Evolutionary conservation across 2,329 filamentous ascomycete species (phyloP).

Genomic region (Magnaporthales sp.): DNA sequence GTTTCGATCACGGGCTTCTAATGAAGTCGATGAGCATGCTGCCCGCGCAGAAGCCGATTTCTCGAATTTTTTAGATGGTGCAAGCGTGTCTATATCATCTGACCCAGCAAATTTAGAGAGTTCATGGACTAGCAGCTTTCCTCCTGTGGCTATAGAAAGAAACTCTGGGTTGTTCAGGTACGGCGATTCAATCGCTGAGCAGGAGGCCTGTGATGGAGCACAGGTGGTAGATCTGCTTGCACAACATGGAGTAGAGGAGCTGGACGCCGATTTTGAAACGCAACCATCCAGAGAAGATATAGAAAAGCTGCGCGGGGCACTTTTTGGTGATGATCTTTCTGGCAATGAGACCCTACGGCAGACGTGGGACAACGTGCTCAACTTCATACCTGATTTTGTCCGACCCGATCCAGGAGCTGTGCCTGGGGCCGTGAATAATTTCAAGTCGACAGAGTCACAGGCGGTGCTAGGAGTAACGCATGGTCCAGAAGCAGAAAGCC

Average conservation of each 20-base stretch:
- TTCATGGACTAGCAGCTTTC: not conserved
- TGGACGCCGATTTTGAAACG: conserved; percentile 10
- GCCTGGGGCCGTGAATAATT: conserved; percentile 6
- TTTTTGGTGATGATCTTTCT: conserved; percentile 23
- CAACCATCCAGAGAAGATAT: conserved; percentile 18
- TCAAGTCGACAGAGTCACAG: conserved; percentile 7
- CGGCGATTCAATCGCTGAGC: conserved; percentile 16
- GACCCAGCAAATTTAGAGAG: conserved; percentile 6
- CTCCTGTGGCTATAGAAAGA: not conserved
- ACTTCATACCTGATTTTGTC: conserved; percentile 40
- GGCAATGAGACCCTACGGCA: conserved; percentile 9
- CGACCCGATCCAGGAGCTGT: conserved; percentile 12
- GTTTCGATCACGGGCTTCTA: conserved; percentile 15
- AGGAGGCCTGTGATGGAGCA: conserved; percentile 27
- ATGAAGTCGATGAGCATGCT: conserved; percentile 15
- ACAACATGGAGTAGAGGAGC: conserved; percentile 12
- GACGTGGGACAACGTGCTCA: conserved; percentile 37
- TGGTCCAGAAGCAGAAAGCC: conserved; percentile 25
- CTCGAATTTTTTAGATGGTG: conserved; percentile 24
- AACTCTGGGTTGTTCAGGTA: not conserved
- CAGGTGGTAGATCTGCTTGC: conserved; percentile 30
- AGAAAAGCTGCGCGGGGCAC: conserved; percentile 24
- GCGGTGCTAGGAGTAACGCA: conserved; percentile 30
- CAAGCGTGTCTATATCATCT: conserved; percentile 12
- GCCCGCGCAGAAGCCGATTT: conserved; percentile 24